A percentile compares a stretch with the other conserved stretches of the same genome.
These are phyloP conservation scores for Termitomyces sp. DNA, from an alignment of 1,284 basidiomycete species.

Conservation along the genomic window DNA sequence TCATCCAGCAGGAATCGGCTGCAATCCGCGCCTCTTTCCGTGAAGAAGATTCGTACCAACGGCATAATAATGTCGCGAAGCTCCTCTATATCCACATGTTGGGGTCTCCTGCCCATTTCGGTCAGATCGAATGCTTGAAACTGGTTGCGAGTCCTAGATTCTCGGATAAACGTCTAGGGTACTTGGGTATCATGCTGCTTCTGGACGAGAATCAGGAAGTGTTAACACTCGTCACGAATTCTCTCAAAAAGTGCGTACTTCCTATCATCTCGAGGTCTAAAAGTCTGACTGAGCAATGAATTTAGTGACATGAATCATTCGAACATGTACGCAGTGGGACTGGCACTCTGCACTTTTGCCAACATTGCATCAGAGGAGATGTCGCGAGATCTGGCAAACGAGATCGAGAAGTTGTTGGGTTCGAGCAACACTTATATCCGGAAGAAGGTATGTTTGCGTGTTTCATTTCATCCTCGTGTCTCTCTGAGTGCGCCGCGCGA, in stretches of 20 bases:
- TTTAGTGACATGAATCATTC: constrained; percentile 98
- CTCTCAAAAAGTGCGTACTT: constrained; percentile 87
- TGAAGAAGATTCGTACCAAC: constrained; percentile 90
- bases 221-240: constrained; percentile 96
- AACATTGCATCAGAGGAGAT: constrained; percentile 99
- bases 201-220: constrained; percentile 99
- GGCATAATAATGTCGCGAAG: constrained; percentile 98
- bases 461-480: neutral
- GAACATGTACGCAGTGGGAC: constrained; percentile 98
- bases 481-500: constrained; percentile 5
- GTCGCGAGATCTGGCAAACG: constrained; percentile 94
- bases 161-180: constrained; percentile 95
- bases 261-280: neutral
- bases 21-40: constrained; percentile 97
- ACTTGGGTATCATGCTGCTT: constrained; percentile 96
- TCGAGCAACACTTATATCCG: constrained; percentile 99
- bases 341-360: constrained; percentile 97
- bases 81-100: constrained; percentile 99
- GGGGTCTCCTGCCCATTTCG: constrained; percentile 98
- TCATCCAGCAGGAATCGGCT: constrained; percentile 98
- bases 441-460: constrained; percentile 72
- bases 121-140: constrained; percentile 99
- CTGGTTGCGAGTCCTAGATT: constrained; percentile 98
- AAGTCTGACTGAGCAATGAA: constrained; percentile 6
- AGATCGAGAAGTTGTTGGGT: constrained; percentile 96